Evolutionary conservation across 176 grass and related monocot genomes (phyloP).

Genomic region (Poa pratensis): DNA sequence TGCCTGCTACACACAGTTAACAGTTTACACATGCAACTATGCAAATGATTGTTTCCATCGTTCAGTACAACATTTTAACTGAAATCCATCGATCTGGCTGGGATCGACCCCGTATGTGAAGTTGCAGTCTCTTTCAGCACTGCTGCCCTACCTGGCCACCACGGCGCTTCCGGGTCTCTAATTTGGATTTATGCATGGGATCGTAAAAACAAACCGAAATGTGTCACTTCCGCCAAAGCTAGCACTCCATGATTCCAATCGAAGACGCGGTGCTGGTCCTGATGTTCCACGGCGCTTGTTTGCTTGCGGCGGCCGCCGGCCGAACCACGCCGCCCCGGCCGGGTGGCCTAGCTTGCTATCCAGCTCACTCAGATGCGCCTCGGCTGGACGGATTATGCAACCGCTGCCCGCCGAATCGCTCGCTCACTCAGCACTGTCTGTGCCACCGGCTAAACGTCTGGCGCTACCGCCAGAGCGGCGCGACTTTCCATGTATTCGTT

Average conservation of each 20-base stretch:
- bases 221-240: not conserved
- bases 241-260: not conserved
- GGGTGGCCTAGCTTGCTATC: not conserved
- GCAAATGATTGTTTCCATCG: too few species aligned
- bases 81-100: too few species aligned
- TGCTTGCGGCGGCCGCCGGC: not conserved
- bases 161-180: not conserved
- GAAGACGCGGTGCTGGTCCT: not conserved
- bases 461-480: not conserved
- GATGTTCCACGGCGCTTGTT: not conserved
- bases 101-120: not conserved
- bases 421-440: not conserved
- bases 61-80: too few species aligned
- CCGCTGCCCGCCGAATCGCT: not conserved
- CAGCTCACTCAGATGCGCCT: not conserved
- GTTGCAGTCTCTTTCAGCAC: not conserved
- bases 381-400: conserved; percentile 7
- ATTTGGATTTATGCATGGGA: not conserved
- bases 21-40: too few species aligned
- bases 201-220: not conserved
- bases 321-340: not conserved
- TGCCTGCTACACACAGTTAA: too few species aligned
- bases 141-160: not conserved
- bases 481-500: not conserved
- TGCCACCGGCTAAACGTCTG: conserved; percentile 7